These are phyloP conservation scores for Fomitopsis pinicola DNA, from an alignment of 1,284 basidiomycete species.

Conservation along the genomic window DNA sequence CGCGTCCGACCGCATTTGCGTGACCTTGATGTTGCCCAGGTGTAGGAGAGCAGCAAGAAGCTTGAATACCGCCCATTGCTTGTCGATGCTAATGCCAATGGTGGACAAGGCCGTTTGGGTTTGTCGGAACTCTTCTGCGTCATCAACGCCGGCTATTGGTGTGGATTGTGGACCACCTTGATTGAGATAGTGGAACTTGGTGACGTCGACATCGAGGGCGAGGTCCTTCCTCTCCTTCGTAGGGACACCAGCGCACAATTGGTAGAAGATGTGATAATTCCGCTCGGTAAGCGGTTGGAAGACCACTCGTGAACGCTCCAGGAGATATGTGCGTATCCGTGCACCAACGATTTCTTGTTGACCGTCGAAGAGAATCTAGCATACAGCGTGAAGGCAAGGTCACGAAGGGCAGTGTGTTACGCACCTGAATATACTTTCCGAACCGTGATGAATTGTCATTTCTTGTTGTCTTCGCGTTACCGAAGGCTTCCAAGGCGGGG, in stretches of 20 bases:
- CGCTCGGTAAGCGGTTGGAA: constrained; percentile 97
- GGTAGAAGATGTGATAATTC: constrained; percentile 99
- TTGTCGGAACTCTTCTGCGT: constrained; percentile 89
- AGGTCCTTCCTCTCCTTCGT: constrained; percentile 94
- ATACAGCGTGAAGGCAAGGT: background rate
- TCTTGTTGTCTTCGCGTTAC: constrained; percentile 98
- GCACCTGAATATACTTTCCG: constrained; percentile 98
- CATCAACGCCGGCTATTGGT: constrained; percentile 90
- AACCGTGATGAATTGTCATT: constrained; percentile 99
- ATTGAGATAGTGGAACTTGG: constrained; percentile 90
- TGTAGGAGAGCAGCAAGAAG: constrained; percentile 92
- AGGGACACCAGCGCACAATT: constrained; percentile 95
- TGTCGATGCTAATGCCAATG: constrained; percentile 95
- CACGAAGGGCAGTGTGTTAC: constrained; percentile 15
- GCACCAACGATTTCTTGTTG: constrained; percentile 97
- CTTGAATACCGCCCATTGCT: constrained; percentile 98
- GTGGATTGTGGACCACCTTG: constrained; percentile 89
- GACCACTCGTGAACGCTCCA: constrained; percentile 96
- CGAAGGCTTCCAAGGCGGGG: constrained; percentile 98
- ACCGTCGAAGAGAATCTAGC: constrained; percentile 92
- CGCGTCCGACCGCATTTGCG: constrained; percentile 79
- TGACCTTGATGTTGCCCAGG: constrained; percentile 94
- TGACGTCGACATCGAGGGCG: constrained; percentile 81
- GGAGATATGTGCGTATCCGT: constrained; percentile 93
- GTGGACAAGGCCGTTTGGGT: constrained; percentile 96